These are phyloP conservation scores for Mediolabrus comicus DNA, from an alignment of 108 stramenopile genomes.

Conservation along the genomic window DNA sequence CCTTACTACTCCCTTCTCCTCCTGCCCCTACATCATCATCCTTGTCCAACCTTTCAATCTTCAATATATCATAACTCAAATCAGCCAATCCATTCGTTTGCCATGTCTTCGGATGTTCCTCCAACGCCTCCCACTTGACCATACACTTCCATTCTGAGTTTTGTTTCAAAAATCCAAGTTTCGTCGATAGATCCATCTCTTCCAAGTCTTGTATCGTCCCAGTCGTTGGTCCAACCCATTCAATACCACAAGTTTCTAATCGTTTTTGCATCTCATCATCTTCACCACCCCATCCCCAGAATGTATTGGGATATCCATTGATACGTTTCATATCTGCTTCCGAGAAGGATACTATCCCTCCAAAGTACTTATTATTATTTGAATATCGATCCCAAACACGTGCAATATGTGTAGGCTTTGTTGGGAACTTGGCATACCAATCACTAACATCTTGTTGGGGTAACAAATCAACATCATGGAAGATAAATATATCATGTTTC, in stretches of 20 bases:
- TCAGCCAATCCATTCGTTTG: conserved; percentile 86
- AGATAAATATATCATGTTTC: conserved; percentile 84
- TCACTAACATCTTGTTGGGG: conserved; percentile 73
- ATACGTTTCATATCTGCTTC: conserved; percentile 82
- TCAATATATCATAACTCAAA: conserved; percentile 74
- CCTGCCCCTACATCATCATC: conserved; percentile 16
- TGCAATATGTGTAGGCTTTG: conserved; percentile 92
- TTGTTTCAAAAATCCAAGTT: conserved; percentile 66
- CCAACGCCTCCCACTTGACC: conserved; percentile 94
- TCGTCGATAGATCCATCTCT: conserved; percentile 73
- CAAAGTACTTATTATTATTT: conserved; percentile 97
- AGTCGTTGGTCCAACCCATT: conserved; percentile 64
- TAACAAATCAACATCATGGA: conserved; percentile 98
- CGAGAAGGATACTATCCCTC: conserved; percentile 93
- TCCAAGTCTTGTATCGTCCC: conserved; percentile 71
- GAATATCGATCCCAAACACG: conserved; percentile 96
- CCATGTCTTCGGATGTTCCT: conserved; percentile 94
- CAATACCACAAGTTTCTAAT: conserved; percentile 63
- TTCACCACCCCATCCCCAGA: conserved; percentile 99
- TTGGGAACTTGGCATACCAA: conserved; percentile 84
- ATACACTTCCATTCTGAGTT: conserved; percentile 96
- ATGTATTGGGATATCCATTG: conserved; percentile 97
- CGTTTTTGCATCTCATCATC: conserved; percentile 98
- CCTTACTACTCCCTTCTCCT: conserved; percentile 36
- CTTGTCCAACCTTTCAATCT: conserved; percentile 51